Base-by-base conservation (phyloP, 768 basidiomycete species). In the Boletus reticulatus region DNA sequence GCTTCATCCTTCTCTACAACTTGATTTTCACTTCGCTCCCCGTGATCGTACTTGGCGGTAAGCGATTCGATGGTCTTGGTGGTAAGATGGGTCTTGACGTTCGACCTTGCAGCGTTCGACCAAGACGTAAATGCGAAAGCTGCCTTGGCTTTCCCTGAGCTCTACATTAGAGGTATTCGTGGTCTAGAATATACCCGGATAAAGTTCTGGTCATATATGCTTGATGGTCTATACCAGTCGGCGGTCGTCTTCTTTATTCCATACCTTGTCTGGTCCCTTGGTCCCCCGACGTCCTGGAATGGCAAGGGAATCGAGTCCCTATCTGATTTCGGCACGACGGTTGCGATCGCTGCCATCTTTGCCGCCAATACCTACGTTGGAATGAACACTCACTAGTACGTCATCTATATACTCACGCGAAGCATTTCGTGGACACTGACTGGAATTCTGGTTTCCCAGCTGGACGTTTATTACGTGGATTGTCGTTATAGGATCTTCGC, bases 181-280 rank as follows among this genome's bases (percentile, higher is more conserved):
- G 94, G 95, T 20, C 78, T 94, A 16, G 96, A 97, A 64, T 98
- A 97, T 73, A 97, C 94, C 17, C 84, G 92, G 11, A 59, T 76
- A 49, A 94, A 91, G 74, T 98, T 98, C 75, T 98, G 94, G 93
- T 67, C 87, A 52, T 97, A 94, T 73, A 97, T 98, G 91, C 69
- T 83, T 8, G 96, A 98, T 68, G 95, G 95, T 27, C 73, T 98
- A 34, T 98, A 97, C 72, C 96, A 98, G 66, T 96, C 94, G 0
- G 84, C 76, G 0, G 82, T 92, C 55, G 83, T 94, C 32, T 94
- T 87, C 75, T 95, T 89, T 76, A 78, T 98, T 63, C 92, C 95
- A 0, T 97, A 83, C 68, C 68, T 84, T 43, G 82, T 80, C 20
- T 90, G 89, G 85, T 80, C 80, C 1, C 67, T 87, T 16, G 88